Evolutionary conservation across 495 filamentous ascomycete species (phyloP), one percentile per base, ranked within the genome.

Genomic region (Hypomontagnella submonticulosa): DNA sequence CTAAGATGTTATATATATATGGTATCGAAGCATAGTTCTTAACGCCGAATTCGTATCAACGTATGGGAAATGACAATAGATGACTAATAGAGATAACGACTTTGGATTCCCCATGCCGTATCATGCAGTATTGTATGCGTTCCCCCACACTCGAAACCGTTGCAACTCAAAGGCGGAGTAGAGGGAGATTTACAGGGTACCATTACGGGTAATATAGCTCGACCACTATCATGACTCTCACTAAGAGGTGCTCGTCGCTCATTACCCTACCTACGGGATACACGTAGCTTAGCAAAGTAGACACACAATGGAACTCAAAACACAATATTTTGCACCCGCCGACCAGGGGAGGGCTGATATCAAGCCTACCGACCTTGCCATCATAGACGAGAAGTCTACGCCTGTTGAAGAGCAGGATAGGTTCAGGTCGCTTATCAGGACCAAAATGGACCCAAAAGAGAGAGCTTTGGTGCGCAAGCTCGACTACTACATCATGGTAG

Each of bases 381-480:
- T 52, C 1, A 51, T 57, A 10, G 4, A 47, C 12, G 57, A 46
- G 18, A 32, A 40, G 20, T 20, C 33, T 3, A 7, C 12, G 13
- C 16, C 34, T 6, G 18, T 34, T 3, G 51, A 57, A 18, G 38
- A n/a, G 7, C 41, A 20, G 2, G 38, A 19, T 16, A 41, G 32
- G 3, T 9, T 20, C 8, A n/a, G 3, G n/a, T 3, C 10, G 3
- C 34, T 34, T 27, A 9, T 9, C 8, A 46, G n/a, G 41, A 19
- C 19, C 20, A 79, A 80, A 59, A 76, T 76, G 18, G 74, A 80
- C 42, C 77, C 77, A 1, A 63, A 51, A 15, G 80, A 83, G 65
- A 82, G 77, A 38, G 70, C 70, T 0, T 67, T 84, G 13, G 77
- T 84, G 20, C 73, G 68, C 42, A 85, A 84, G 71, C 72, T 85